Evolutionary conservation across 352 stramenopile species (phyloP).

Genomic region (Globisporangium nagaii): DNA sequence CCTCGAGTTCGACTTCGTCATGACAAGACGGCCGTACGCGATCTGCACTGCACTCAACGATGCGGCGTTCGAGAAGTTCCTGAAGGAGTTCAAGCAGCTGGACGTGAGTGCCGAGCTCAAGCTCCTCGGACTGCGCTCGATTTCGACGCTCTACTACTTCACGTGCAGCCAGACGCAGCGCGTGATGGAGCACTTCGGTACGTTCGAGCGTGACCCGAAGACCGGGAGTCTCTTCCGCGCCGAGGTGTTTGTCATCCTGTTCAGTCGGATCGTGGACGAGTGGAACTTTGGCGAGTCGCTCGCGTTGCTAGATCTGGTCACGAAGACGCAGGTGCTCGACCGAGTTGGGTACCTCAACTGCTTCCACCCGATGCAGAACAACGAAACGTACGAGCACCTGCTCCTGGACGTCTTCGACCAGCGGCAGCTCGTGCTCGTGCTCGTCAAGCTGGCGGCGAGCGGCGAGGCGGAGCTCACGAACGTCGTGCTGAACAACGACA

Average conservation of each 20-base stretch:
- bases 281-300: constrained; percentile 63
- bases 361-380: constrained; percentile 56
- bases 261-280: constrained; percentile 61
- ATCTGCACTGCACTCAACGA: constrained; percentile 61
- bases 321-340: constrained; percentile 61
- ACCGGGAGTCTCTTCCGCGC: constrained; percentile 50
- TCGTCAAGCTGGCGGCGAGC: constrained; percentile 40
- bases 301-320: constrained; percentile 54
- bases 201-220: constrained; percentile 53
- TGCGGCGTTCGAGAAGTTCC: constrained; percentile 60
- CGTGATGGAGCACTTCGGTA: constrained; percentile 76
- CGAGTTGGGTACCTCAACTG: constrained; percentile 55
- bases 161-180: constrained; percentile 61
- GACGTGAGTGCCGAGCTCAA: constrained; percentile 58
- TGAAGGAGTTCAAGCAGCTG: constrained; percentile 77
- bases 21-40: constrained; percentile 44
- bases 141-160: constrained; percentile 72
- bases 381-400: constrained; percentile 45
- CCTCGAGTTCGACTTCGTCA: constrained; percentile 73
- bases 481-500: constrained; percentile 38
- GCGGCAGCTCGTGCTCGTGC: constrained; percentile 43
- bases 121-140: constrained; percentile 55
- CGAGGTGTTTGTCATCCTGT: constrained; percentile 71
- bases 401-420: constrained; percentile 47
- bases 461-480: constrained; percentile 45